Conservation (phyloP, 2,329 filamentous ascomycete species). For the Coniochaeta sp. region DNA sequence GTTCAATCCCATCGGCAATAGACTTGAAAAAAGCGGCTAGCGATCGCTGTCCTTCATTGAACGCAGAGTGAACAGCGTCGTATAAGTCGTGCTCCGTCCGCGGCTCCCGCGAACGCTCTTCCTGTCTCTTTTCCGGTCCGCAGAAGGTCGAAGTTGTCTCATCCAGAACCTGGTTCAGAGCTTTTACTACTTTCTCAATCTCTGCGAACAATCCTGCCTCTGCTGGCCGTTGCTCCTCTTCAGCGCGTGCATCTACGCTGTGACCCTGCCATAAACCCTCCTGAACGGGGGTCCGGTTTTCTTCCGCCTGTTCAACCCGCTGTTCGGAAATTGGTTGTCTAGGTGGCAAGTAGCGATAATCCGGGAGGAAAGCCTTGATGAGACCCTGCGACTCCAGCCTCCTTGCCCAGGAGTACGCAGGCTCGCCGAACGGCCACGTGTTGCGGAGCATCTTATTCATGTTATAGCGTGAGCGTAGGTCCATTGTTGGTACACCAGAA, state of each 20-base stretch:
- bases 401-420: constrained; percentile 5
- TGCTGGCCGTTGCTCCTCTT: neutral
- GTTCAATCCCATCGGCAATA: constrained; percentile 13
- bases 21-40: constrained; percentile 32
- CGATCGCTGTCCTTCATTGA: constrained; percentile 27
- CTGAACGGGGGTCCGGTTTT: neutral
- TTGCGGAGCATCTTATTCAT: constrained; percentile 2
- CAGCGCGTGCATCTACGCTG: neutral
- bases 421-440: constrained; percentile 4
- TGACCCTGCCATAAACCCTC: neutral
- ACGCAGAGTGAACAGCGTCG: constrained; percentile 26
- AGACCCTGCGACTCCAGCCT: constrained; percentile 7
- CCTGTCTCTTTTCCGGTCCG: neutral
- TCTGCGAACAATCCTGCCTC: constrained; percentile 1
- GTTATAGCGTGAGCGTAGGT: constrained; percentile 19
- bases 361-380: constrained; percentile 1
- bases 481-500: constrained; percentile 32
- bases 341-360: neutral
- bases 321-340: neutral
- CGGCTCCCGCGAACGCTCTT: neutral
- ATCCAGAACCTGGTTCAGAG: neutral
- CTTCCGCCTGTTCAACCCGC: neutral
- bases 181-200: constrained; percentile 4
- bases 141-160: neutral
- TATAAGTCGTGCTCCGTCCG: constrained; percentile 35